Conservation (phyloP, 2,329 filamentous ascomycete species). For the Grosmannia clavigera region DNA sequence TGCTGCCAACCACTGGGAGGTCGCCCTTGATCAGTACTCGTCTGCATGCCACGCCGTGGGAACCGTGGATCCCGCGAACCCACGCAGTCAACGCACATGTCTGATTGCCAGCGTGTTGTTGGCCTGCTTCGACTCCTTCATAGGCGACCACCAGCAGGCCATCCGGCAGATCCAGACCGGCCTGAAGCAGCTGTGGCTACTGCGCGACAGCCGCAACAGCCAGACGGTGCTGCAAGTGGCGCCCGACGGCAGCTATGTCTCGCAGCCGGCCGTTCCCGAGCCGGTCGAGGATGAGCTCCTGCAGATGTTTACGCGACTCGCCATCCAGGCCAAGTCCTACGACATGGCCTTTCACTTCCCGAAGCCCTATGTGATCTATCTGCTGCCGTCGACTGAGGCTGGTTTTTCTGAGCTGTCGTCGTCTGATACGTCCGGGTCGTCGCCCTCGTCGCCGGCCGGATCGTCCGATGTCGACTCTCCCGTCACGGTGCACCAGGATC, state of each 20-base stretch:
- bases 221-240: neutral
- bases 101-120: conserved; percentile 55
- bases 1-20: conserved; percentile 41
- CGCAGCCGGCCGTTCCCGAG: conserved; percentile 17
- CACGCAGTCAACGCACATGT: conserved; percentile 28
- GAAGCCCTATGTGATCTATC: conserved; percentile 45
- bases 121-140: conserved; percentile 57
- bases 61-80: conserved; percentile 28
- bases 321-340: conserved; percentile 55
- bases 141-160: conserved; percentile 49
- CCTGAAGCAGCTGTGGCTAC: conserved; percentile 38
- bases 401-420: conserved; percentile 13
- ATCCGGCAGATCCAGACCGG: conserved; percentile 50
- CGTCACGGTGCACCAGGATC: conserved; percentile 23
- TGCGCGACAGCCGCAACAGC: conserved; percentile 32
- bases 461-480: conserved; percentile 30
- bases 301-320: conserved; percentile 50
- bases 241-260: neutral
- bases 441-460: neutral
- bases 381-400: conserved; percentile 23
- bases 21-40: conserved; percentile 48
- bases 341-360: conserved; percentile 58
- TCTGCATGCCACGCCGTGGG: conserved; percentile 40
- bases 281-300: conserved; percentile 46
- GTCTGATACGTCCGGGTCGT: conserved; percentile 23